Evolutionary conservation across 768 basidiomycete genomes (phyloP).

Genomic region (Thelephora aurantiotincta): DNA sequence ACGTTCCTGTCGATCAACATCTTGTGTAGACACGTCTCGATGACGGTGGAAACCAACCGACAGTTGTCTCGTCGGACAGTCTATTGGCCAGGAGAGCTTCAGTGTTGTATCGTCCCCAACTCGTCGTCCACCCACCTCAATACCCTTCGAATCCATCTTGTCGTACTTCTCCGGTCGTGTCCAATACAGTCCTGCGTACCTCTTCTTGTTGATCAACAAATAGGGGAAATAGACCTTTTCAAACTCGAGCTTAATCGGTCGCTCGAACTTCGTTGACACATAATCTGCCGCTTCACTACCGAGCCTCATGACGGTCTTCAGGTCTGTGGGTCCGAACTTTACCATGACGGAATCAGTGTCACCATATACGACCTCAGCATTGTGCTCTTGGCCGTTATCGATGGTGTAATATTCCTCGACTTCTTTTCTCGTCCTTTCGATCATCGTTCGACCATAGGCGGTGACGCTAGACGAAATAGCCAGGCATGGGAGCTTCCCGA

Average conservation of each 20-base stretch:
- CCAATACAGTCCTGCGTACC: conserved; percentile 98
- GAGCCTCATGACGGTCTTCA: conserved; percentile 78
- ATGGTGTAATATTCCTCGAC: conserved; percentile 82
- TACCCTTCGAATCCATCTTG: conserved; percentile 99
- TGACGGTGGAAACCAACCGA: conserved; percentile 94
- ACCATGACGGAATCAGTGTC: conserved; percentile 99
- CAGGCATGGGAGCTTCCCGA: conserved; percentile 93
- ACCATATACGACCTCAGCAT: conserved; percentile 94
- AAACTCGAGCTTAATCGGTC: conserved; percentile 97
- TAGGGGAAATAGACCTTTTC: conserved; percentile 99
- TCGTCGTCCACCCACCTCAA: conserved; percentile 51
- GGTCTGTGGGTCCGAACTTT: conserved; percentile 81
- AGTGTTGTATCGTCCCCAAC: neutral
- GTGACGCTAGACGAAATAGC: conserved; percentile 93
- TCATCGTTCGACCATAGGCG: conserved; percentile 97
- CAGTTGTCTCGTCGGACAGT: conserved; percentile 98
- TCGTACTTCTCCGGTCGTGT: conserved; percentile 90
- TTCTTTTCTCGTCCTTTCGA: conserved; percentile 91
- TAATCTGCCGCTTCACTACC: conserved; percentile 87
- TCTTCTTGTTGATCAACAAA: conserved; percentile 94
- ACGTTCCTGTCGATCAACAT: conserved; percentile 95
- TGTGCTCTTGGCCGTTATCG: conserved; percentile 72
- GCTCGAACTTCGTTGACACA: conserved; percentile 82
- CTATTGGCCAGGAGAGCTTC: conserved; percentile 25
- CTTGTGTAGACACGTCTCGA: conserved; percentile 95